Evolutionary conservation across 106 monocot genomes (phyloP).

Genomic region (Ottelia alismoides): DNA sequence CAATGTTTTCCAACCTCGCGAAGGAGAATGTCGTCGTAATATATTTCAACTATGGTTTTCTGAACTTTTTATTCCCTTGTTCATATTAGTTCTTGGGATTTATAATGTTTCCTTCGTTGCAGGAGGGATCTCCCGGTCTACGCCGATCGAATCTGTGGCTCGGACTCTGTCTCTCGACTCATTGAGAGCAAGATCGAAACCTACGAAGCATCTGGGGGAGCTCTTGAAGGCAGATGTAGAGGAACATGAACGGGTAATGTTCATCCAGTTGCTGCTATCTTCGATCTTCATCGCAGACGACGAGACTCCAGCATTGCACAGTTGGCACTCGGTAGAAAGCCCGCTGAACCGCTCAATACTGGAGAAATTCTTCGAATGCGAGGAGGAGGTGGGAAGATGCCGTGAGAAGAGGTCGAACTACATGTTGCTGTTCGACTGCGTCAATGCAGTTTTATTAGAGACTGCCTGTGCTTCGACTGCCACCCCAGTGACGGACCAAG

Average conservation of each 20-base stretch:
- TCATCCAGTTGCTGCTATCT: constrained; percentile 56
- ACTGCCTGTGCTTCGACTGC: neutral
- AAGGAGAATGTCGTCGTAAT: constrained; percentile 1
- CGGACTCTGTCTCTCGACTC: constrained; percentile 42
- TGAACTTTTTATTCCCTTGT: constrained; percentile 1
- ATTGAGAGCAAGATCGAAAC: constrained; percentile 6
- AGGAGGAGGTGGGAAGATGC: constrained; percentile 45
- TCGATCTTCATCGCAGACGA: constrained; percentile 33
- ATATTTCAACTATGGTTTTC: no score
- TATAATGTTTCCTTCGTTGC: no score
- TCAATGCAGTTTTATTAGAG: constrained; percentile 50
- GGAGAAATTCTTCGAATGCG: constrained; percentile 39
- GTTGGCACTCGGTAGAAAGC: constrained; percentile 47
- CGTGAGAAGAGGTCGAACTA: constrained; percentile 50
- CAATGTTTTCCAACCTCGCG: constrained; percentile 18
- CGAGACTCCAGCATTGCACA: constrained; percentile 20
- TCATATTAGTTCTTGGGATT: no score
- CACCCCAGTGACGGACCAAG: constrained; percentile 18
- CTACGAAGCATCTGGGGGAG: constrained; percentile 13
- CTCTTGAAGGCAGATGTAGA: constrained; percentile 19
- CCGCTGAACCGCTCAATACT: constrained; percentile 57
- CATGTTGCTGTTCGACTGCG: constrained; percentile 73
- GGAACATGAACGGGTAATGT: constrained; percentile 32
- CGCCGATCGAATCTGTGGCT: constrained; percentile 53
- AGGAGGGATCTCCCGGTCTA: constrained; percentile 44